A percentile compares a stretch with the other conserved stretches of the same genome.
Evolutionary conservation across 2,329 filamentous ascomycete species (phyloP).

Genomic region (Diaporthe citri): DNA sequence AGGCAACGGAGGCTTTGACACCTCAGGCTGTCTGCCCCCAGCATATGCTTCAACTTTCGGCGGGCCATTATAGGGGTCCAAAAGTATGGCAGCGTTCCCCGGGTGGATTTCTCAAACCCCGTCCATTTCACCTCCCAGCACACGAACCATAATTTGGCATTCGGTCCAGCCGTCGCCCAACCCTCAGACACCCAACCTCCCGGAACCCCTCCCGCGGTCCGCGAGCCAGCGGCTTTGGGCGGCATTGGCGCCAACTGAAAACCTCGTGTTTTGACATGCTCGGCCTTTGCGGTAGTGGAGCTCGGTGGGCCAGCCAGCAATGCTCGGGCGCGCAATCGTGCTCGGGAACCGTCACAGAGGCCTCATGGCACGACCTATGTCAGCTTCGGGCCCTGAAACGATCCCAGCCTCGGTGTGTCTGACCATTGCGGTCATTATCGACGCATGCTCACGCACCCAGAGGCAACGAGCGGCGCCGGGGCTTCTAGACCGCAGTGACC

Average conservation of each 20-base stretch:
- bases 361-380: background rate
- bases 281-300: conserved; percentile 20
- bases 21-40: background rate
- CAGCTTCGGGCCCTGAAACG: conserved; percentile 16
- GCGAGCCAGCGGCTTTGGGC: conserved; percentile 24
- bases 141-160: conserved; percentile 5
- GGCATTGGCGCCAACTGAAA: conserved; percentile 28
- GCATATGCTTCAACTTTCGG: conserved; percentile 21
- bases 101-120: conserved; percentile 26
- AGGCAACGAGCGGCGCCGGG: background rate
- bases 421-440: background rate
- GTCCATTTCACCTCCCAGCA: conserved; percentile 2
- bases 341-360: background rate
- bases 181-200: conserved; percentile 10
- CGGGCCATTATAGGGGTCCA: conserved; percentile 24
- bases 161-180: conserved; percentile 9
- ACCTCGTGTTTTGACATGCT: conserved; percentile 28
- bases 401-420: background rate
- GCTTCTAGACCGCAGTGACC: conserved; percentile 16
- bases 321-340: background rate
- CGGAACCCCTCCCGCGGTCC: conserved; percentile 14
- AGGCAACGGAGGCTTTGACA: conserved; percentile 17
- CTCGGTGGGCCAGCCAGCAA: conserved; percentile 14
- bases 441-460: background rate
- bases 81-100: conserved; percentile 7